These are phyloP conservation scores for Panicum virgatum DNA, from an alignment of 202 grass and related monocot species.

Conservation along the genomic window DNA sequence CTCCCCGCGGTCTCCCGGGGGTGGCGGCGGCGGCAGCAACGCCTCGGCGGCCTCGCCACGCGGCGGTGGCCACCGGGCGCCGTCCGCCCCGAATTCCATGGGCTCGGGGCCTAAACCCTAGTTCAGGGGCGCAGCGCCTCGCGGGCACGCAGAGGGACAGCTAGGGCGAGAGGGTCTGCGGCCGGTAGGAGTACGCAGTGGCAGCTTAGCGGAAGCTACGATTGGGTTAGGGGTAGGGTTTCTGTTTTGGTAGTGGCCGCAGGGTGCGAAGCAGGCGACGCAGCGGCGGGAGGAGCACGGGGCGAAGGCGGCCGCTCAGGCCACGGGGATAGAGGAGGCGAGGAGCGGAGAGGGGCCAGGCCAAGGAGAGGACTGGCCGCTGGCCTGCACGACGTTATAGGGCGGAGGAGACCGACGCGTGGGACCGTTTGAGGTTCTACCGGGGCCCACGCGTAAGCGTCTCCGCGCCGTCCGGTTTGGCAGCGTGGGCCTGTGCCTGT, in stretches of 20 bases:
- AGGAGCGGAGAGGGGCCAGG: conserved; percentile 1
- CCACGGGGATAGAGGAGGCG: background rate
- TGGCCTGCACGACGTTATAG: conserved; percentile 34
- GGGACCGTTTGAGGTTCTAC: background rate
- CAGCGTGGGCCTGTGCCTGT: background rate
- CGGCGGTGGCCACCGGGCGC: conserved; percentile 38
- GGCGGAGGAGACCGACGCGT: background rate
- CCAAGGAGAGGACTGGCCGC: background rate
- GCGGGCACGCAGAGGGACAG: background rate
- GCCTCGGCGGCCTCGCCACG: too few relatives aligned
- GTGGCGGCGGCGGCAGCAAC: background rate
- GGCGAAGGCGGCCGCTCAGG: conserved; percentile 24
- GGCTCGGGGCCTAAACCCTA: conserved; percentile 51
- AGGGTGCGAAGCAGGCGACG: background rate
- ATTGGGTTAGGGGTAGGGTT: conserved; percentile 18
- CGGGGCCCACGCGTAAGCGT: conserved; percentile 7
- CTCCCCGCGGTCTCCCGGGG: conserved; percentile 26
- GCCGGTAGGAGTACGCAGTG: background rate
- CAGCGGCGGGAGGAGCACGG: conserved; percentile 10
- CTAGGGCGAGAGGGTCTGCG: background rate
- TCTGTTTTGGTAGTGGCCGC: background rate
- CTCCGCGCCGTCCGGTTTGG: background rate
- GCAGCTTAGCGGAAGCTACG: background rate
- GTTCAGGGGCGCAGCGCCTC: conserved; percentile 22
- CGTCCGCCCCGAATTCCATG: conserved; percentile 52